Evolutionary conservation across 495 filamentous ascomycete species (phyloP).

Genomic region (Bombardia bombarda): DNA sequence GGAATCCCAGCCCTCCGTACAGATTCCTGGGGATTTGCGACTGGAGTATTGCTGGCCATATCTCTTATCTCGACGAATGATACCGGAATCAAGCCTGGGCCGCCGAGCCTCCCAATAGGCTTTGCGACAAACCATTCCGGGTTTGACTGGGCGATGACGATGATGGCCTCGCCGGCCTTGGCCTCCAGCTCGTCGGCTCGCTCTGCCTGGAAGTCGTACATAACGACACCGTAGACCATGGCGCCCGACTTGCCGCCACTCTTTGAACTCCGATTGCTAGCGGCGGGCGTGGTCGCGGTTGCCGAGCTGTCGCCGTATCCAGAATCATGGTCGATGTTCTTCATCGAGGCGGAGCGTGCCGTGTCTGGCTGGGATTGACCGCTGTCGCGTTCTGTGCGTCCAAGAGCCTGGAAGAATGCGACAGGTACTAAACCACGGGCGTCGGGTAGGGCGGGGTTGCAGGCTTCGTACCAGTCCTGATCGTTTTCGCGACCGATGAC

Average conservation of each 20-base stretch:
- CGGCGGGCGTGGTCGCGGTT: too few species aligned
- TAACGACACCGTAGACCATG: slow-evolving; percentile 93
- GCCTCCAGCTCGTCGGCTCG: slow-evolving; percentile 92
- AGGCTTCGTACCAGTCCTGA: slow-evolving; percentile 94
- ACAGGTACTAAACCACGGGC: slow-evolving; percentile 90
- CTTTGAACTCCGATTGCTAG: slow-evolving; percentile 44
- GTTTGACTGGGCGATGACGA: slow-evolving; percentile 98
- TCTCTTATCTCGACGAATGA: slow-evolving; percentile 96
- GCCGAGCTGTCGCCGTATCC: slow-evolving; percentile 64
- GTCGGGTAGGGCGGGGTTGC: slow-evolving; percentile 84
- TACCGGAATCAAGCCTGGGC: slow-evolving; percentile 91
- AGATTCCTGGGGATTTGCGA: slow-evolving; percentile 76
- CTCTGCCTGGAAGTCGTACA: slow-evolving; percentile 96
- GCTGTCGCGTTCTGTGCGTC: slow-evolving; percentile 83
- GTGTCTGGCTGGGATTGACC: slow-evolving; percentile 64
- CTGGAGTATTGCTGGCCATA: slow-evolving; percentile 78
- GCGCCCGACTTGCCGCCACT: slow-evolving; percentile 59
- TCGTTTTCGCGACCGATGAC: slow-evolving; percentile 96
- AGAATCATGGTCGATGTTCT: slow-evolving; percentile 59
- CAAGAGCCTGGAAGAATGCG: slow-evolving; percentile 82
- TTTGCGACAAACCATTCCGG: slow-evolving; percentile 99
- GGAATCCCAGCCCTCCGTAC: slow-evolving; percentile 87
- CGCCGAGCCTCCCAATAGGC: slow-evolving; percentile 88
- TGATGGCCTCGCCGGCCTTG: slow-evolving; percentile 90
- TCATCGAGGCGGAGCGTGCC: slow-evolving; percentile 40